Conservation (phyloP, 192 early-diverging fungal species). For the Globomyces pollinis-pini region DNA sequence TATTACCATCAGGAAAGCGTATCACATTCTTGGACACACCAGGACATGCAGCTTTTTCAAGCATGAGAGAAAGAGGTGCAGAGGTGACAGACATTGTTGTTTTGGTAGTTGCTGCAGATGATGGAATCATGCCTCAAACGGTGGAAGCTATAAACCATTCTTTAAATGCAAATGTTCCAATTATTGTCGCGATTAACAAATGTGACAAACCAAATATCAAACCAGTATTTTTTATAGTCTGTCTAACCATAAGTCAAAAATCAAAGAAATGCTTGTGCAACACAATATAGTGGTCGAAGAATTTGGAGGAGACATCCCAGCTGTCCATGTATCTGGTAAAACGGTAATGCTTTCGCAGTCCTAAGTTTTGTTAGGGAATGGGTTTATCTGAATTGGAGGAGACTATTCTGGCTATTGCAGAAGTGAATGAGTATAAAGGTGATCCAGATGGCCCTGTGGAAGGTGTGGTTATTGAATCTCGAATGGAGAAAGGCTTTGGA, state of each 20-base stretch:
- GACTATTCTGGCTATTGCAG: slow-evolving; percentile 75
- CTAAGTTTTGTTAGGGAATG: slow-evolving; percentile 53
- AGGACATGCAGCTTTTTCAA: slow-evolving; percentile 90
- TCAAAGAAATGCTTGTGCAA: slow-evolving; percentile 61
- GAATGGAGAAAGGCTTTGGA: slow-evolving; percentile 75
- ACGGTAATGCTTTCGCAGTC: slow-evolving; percentile 38
- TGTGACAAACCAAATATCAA: slow-evolving; percentile 79
- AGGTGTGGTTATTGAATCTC: slow-evolving; percentile 81
- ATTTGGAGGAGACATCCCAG: slow-evolving; percentile 85
- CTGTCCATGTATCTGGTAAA: slow-evolving; percentile 82
- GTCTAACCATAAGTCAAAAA: slow-evolving; percentile 21
- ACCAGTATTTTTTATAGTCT: slow-evolving; percentile 9
- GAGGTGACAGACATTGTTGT: slow-evolving; percentile 92
- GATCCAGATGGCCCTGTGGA: slow-evolving; percentile 72
- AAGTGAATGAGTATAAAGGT: slow-evolving; percentile 80
- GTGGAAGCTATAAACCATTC: slow-evolving; percentile 92
- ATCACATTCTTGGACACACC: slow-evolving; percentile 98
- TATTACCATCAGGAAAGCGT: slow-evolving; percentile 54
- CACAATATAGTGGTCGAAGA: slow-evolving; percentile 85
- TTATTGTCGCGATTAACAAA: slow-evolving; percentile 97
- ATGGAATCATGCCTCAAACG: slow-evolving; percentile 98
- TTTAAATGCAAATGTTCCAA: slow-evolving; percentile 58
- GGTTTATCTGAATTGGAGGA: slow-evolving; percentile 87
- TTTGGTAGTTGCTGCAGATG: slow-evolving; percentile 94
- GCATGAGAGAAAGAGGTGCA: slow-evolving; percentile 91